Evolutionary conservation across 208 protist genomes (phyloP).

Genomic region (Ichthyophonus hoferi): DNA sequence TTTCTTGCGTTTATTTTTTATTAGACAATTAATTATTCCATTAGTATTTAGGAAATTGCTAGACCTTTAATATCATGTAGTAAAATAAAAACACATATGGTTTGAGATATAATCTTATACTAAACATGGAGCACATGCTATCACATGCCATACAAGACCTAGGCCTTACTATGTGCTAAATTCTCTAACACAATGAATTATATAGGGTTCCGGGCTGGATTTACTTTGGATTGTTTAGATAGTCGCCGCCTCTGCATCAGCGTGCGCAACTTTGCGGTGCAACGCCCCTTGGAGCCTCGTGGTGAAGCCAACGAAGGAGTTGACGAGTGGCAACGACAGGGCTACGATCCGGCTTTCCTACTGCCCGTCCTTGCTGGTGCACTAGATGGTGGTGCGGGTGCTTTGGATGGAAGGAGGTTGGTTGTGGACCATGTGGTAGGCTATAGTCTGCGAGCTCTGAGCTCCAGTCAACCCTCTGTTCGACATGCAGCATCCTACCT

Average conservation of each 20-base stretch:
- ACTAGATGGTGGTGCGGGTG: not conserved
- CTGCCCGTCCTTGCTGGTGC: conserved; percentile 1
- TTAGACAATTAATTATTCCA: too few species aligned
- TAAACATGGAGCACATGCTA: too few species aligned
- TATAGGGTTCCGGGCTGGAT: not conserved
- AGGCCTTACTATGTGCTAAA: too few species aligned
- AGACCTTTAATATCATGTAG: too few species aligned
- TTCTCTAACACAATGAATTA: too few species aligned
- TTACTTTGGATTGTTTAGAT: not conserved
- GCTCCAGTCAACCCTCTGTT: not conserved
- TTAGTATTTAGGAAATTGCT: too few species aligned
- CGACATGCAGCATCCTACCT: not conserved
- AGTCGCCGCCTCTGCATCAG: not conserved
- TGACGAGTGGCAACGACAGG: not conserved
- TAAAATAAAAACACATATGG: too few species aligned
- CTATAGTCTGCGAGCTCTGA: not conserved
- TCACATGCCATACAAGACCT: too few species aligned
- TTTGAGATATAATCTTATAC: too few species aligned
- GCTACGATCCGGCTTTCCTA: conserved; percentile 26
- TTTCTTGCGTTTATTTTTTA: too few species aligned
- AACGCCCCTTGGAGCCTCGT: not conserved
- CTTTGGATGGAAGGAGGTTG: not conserved
- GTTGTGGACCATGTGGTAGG: not conserved
- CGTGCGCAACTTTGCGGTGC: not conserved
- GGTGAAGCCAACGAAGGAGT: not conserved